Evolutionary conservation across 768 basidiomycete genomes (phyloP), one percentile per base, ranked within the genome.

Genomic region (Mycena olivaceomarginata): DNA sequence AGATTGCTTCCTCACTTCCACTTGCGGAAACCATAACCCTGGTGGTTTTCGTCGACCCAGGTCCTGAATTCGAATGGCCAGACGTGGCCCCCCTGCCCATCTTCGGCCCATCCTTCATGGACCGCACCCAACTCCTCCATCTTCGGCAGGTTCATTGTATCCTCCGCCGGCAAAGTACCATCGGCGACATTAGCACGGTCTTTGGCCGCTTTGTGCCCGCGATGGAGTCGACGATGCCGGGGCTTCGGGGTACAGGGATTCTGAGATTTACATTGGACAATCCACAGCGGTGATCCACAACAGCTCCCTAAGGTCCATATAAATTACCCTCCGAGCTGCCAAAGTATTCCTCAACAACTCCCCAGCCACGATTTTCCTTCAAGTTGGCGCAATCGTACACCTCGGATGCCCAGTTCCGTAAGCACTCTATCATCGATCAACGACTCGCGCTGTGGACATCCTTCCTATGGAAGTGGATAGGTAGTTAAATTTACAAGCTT

Each of bases 211-310:
- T 75, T 37, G 60, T 69, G 39, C 9, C 12, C 4, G 74, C 67
- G 4, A 64, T 75, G 67, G 67, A 69, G 41, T 22, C 51, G 62
- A 31, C 37, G 13, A 75, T 75, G 74, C 62, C 67, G 13, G 67
- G 67, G 10, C 60, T 74, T 7, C 59, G 12, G 39, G 73, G 60
- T 9, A 69, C 74, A 16, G 67, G 41, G 59, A 67, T 67, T 7
- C 40, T 74, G 39, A 45, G 10, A 3, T 67, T 59, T 40, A 43
- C 40, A 39, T 22, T 74, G 31, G 39, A 31, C 31, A 31, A 31
- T 31, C 31, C 31, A n/a, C n/a, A n/a, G n/a, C n/a, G n/a, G n/a
- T n/a, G n/a, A 31, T 31, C 31, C 31, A 31, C 31, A 31, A 13
- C 5, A 6, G 6, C 16, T 48, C 46, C 46, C 20, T 53, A n/a